A percentile compares a stretch with the other conserved stretches of the same genome.
These are phyloP conservation scores for Dovyalis caffra DNA, from an alignment of 345 rosid species.

Conservation along the genomic window DNA sequence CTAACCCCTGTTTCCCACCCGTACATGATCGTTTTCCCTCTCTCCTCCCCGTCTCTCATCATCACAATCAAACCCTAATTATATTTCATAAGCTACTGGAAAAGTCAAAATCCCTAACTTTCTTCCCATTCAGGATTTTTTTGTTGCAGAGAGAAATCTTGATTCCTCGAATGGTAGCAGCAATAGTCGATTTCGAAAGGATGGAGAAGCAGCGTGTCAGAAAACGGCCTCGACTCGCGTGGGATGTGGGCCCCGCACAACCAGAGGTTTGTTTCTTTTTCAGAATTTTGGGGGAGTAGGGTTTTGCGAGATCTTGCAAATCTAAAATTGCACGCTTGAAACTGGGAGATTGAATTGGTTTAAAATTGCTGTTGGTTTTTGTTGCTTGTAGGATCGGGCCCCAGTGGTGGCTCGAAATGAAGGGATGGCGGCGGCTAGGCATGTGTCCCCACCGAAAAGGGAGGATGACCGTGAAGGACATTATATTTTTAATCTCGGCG, in stretches of 20 bases:
- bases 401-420: conserved; percentile 25
- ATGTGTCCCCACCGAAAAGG: conserved; percentile 51
- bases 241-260: conserved; percentile 61
- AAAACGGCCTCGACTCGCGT: conserved; percentile 66
- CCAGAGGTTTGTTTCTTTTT: conserved; percentile 45
- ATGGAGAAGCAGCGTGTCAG: conserved; percentile 51
- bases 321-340: neutral
- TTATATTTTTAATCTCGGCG: conserved; percentile 59
- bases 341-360: conserved; percentile 1
- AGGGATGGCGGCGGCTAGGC: conserved; percentile 28
- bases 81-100: neutral
- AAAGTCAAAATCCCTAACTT: neutral
- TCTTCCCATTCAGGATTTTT: neutral
- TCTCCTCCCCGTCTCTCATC: no score
- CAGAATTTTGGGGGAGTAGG: conserved; percentile 14
- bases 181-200: conserved; percentile 26
- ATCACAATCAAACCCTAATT: no score
- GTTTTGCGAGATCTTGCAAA: conserved; percentile 9
- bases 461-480: conserved; percentile 76
- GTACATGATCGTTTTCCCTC: no score
- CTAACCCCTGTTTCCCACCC: no score
- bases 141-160: neutral
- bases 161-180: conserved; percentile 8
- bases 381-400: conserved; percentile 10
- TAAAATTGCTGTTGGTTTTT: neutral